phyloP scores from a whole-genome alignment of 352 stramenopile species.

The Pythium chondricola region DNA sequence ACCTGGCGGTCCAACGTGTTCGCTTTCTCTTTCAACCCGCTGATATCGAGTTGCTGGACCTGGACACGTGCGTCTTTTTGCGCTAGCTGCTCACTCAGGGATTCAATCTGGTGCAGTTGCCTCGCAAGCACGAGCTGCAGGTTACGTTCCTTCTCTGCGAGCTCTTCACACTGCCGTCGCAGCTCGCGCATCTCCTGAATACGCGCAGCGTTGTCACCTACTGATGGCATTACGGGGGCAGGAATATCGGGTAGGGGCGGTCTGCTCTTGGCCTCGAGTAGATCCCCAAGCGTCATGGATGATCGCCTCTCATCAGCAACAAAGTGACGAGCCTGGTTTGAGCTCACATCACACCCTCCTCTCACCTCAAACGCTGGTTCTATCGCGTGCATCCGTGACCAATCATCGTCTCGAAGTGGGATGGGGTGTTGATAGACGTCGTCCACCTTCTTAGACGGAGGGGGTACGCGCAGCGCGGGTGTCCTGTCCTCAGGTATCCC shows the following conservation, averaged over 20 bases:
- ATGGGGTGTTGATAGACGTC: too few relatives aligned
- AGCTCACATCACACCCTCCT: too few relatives aligned
- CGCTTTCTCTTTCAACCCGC: slow-evolving; percentile 17
- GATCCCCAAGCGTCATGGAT: slow-evolving; percentile 14
- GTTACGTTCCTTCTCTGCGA: slow-evolving; percentile 9
- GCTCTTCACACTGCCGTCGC: slow-evolving; percentile 3
- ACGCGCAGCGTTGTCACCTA: too few relatives aligned
- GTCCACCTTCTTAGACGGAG: too few relatives aligned
- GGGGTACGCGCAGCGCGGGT: too few relatives aligned
- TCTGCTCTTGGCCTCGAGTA: background rate
- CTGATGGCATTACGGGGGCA: too few relatives aligned
- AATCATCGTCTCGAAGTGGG: too few relatives aligned
- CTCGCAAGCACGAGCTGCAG: slow-evolving; percentile 5
- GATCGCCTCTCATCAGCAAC: background rate
- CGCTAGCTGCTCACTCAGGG: slow-evolving; percentile 9
- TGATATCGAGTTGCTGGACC: slow-evolving; percentile 11
- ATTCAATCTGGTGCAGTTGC: slow-evolving; percentile 17
- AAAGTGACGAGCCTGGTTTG: too few relatives aligned
- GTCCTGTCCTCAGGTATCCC: slow-evolving; percentile 20
- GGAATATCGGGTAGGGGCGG: too few relatives aligned
- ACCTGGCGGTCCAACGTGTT: slow-evolving; percentile 19
- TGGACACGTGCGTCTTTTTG: slow-evolving; percentile 9
- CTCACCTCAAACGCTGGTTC: too few relatives aligned
- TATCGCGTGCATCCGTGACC: too few relatives aligned
- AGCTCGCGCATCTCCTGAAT: slow-evolving; percentile 3